Conservation (phyloP, 2,329 filamentous ascomycete species). For the Sphaerulina vaccinii region DNA sequence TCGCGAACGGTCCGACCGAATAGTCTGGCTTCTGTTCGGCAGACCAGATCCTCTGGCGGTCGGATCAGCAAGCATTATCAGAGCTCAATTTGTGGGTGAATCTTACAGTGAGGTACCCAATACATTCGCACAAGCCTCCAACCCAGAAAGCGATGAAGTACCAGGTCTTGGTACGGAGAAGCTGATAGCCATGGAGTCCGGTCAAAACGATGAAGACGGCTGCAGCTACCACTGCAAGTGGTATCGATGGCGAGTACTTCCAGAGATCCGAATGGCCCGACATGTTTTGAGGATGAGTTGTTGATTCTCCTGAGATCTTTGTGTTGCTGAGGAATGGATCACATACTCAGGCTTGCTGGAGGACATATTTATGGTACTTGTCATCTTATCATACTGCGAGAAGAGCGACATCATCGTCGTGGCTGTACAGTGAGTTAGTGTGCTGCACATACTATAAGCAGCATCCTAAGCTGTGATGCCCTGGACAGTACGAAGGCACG, state of each 20-base stretch:
- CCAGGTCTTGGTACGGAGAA: slow-evolving; percentile 46
- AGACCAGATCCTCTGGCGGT: slow-evolving; percentile 41
- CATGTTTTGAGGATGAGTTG: not conserved
- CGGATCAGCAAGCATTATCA: not conserved
- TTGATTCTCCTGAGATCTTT: too few species aligned
- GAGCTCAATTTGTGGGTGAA: not conserved
- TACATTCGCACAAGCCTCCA: slow-evolving; percentile 50
- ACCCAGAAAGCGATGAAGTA: slow-evolving; percentile 53
- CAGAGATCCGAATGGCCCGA: not conserved
- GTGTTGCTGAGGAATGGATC: too few species aligned
- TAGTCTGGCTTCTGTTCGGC: not conserved
- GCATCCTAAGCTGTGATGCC: not conserved
- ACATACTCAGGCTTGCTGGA: too few species aligned
- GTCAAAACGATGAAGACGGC: slow-evolving; percentile 31
- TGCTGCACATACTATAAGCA: not conserved
- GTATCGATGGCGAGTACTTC: slow-evolving; percentile 22
- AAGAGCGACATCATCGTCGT: not conserved
- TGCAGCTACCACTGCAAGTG: slow-evolving; percentile 29
- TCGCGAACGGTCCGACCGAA: slow-evolving; percentile 35
- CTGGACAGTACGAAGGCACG: not conserved
- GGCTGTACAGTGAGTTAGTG: not conserved
- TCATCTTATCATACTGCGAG: not conserved
- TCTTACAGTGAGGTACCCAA: slow-evolving; percentile 50
- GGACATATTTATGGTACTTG: too few species aligned
- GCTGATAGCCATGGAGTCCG: slow-evolving; percentile 40